These are phyloP conservation scores for Solanum medicagineum DNA, from an alignment of 257 asterid genomes.

Conservation along the genomic window DNA sequence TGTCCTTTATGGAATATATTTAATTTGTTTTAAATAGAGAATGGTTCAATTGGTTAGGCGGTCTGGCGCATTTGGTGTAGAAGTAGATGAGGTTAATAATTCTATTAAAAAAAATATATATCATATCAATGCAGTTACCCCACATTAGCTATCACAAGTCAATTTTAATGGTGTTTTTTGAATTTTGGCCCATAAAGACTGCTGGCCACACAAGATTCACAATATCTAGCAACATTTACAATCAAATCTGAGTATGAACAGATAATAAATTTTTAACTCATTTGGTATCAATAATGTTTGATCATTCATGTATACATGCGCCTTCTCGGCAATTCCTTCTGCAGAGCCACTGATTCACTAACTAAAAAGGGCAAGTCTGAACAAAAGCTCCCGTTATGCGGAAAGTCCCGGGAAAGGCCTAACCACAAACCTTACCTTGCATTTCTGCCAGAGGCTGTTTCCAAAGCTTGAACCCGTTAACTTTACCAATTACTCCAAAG, in stretches of 20 bases:
- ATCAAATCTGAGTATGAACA: constrained; percentile 4
- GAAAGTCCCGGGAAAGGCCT: rapidly evolving
- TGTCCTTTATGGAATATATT: neutral
- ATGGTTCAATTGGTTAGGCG: too few species aligned
- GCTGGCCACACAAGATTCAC: constrained; percentile 15
- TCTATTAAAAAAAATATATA: constrained; percentile 7
- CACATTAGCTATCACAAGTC: neutral
- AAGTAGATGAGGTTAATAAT: neutral
- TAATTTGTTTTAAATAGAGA: neutral
- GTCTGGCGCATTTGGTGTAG: neutral
- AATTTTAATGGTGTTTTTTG: constrained; percentile 4
- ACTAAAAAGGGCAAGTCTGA: neutral
- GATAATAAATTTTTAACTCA: constrained; percentile 2
- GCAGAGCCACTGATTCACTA: neutral
- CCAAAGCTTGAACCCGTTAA: too few species aligned
- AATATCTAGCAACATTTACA: constrained; percentile 8
- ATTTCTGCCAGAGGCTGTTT: too few species aligned
- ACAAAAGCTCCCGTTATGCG: too few species aligned
- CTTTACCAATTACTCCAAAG: too few species aligned
- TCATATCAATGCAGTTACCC: neutral
- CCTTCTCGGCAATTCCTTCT: neutral
- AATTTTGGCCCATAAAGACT: constrained; percentile 2
- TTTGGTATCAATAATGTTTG: constrained; percentile 4
- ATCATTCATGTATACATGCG: neutral
- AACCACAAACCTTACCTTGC: too few species aligned